A percentile compares a stretch with the other conserved stretches of the same genome.
These are phyloP conservation scores for Silene conica DNA, from an alignment of 148 eudicot genomes.

Conservation along the genomic window DNA sequence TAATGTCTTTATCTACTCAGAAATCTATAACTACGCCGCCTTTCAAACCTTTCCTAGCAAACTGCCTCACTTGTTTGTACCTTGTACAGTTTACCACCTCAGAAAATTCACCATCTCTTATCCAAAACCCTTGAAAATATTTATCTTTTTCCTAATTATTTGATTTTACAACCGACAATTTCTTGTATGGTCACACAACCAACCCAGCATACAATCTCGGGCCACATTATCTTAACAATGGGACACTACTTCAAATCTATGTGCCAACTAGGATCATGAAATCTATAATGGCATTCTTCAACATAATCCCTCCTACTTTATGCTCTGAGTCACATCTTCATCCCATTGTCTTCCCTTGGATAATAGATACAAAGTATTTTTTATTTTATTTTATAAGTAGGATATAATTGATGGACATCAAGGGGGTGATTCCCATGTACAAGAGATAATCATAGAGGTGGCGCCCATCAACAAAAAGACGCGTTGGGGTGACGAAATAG, in stretches of 20 bases:
- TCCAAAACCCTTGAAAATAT: background rate
- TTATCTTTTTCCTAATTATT: background rate
- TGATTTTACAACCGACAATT: background rate
- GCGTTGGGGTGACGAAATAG: no score
- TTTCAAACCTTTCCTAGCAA: background rate
- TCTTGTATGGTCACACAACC: background rate
- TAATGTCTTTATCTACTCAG: background rate
- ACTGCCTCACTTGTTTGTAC: background rate
- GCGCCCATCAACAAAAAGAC: no score
- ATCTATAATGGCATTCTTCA: background rate
- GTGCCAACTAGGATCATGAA: background rate
- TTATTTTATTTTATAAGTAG: no score
- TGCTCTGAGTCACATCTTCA: background rate
- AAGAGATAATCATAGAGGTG: no score
- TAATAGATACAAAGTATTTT: background rate
- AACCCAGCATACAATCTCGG: background rate
- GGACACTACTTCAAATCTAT: background rate
- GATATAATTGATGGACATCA: no score
- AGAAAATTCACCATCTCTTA: background rate
- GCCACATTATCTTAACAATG: background rate
- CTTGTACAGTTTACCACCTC: background rate
- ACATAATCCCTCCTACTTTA: background rate
- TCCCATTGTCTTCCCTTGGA: background rate
- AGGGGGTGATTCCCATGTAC: no score
- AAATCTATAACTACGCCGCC: background rate